Conservation (phyloP, 192 early-diverging fungal species). For the Chytriomyces hyalinus region DNA sequence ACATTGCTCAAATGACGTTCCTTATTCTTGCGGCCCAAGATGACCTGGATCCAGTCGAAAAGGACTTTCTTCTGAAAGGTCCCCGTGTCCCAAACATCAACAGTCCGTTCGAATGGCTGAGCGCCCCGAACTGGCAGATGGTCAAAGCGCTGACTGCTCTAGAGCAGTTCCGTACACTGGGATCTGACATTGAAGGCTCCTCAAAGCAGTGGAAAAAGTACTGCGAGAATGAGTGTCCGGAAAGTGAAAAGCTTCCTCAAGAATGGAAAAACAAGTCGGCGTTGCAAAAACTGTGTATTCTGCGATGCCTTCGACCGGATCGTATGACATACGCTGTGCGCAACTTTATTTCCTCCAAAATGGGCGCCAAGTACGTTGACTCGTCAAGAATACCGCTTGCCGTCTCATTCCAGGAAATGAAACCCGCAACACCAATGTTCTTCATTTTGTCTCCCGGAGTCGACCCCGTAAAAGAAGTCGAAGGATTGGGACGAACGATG, state of each 20-base stretch:
- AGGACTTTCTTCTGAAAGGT: slow-evolving; percentile 66
- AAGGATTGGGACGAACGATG: slow-evolving; percentile 56
- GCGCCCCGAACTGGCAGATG: slow-evolving; percentile 58
- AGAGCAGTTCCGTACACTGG: slow-evolving; percentile 61
- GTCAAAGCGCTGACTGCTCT: slow-evolving; percentile 64
- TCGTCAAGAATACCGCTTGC: slow-evolving; percentile 58
- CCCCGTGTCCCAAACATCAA: slow-evolving; percentile 53
- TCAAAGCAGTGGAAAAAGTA: slow-evolving; percentile 74
- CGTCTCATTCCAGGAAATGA: slow-evolving; percentile 59
- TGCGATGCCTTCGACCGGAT: slow-evolving; percentile 65
- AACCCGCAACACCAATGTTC: slow-evolving; percentile 67
- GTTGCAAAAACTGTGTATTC: slow-evolving; percentile 68
- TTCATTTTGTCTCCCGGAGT: slow-evolving; percentile 74
- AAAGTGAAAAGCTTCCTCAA: slow-evolving; percentile 70
- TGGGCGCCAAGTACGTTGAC: slow-evolving; percentile 65
- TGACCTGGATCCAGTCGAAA: slow-evolving; percentile 62
- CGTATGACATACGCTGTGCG: slow-evolving; percentile 69
- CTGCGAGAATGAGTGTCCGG: slow-evolving; percentile 68
- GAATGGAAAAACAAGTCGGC: slow-evolving; percentile 74
- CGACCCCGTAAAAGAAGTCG: slow-evolving; percentile 73
- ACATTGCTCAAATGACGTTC: slow-evolving; percentile 70
- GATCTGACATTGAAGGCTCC: slow-evolving; percentile 69
- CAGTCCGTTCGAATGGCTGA: slow-evolving; percentile 67
- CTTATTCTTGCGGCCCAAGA: slow-evolving; percentile 61
- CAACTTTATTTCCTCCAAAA: slow-evolving; percentile 63